phyloP scores from a whole-genome alignment of 441 rosid genomes.

The Flueggea neowawraea region DNA sequence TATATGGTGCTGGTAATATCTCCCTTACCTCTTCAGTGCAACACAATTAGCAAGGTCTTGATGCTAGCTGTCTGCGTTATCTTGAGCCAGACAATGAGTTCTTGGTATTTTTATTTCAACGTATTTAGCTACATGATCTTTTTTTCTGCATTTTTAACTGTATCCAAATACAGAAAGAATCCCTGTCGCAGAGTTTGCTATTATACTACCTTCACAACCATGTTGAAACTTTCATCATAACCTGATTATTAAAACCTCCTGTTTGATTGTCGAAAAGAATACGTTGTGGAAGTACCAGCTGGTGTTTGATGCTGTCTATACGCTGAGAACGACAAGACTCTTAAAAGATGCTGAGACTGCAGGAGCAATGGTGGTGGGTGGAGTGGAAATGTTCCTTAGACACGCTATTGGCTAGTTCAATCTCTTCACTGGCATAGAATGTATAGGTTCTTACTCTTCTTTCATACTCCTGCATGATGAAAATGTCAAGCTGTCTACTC shows the following conservation, averaged over 20 bases:
- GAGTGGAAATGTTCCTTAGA: constrained; percentile 51
- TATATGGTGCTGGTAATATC: no score
- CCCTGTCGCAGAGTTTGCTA: constrained; percentile 43
- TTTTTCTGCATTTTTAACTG: no score
- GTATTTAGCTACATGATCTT: no score
- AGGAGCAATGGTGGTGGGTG: constrained; percentile 40
- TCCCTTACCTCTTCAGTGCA: no score
- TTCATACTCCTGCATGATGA: no score
- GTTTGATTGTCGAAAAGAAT: constrained; percentile 18
- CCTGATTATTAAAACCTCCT: background rate
- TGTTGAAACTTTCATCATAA: no score
- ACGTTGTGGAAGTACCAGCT: constrained; percentile 34
- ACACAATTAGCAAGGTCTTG: no score
- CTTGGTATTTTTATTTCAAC: no score
- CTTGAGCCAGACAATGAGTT: no score
- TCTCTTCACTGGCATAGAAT: constrained; percentile 41
- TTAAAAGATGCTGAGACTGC: constrained; percentile 37
- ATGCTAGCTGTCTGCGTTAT: no score
- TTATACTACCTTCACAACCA: background rate
- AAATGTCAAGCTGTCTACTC: no score
- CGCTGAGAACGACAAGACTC: constrained; percentile 46
- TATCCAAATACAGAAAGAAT: constrained; percentile 37
- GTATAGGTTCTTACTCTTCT: constrained; percentile 15
- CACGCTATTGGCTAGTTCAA: constrained; percentile 49
- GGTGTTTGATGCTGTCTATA: constrained; percentile 47